Percentiles rank a stretch among this genome's conserved stretches.
Evolutionary conservation across 106 monocot genomes (phyloP).

Genomic region (Dendrobium nobile): DNA sequence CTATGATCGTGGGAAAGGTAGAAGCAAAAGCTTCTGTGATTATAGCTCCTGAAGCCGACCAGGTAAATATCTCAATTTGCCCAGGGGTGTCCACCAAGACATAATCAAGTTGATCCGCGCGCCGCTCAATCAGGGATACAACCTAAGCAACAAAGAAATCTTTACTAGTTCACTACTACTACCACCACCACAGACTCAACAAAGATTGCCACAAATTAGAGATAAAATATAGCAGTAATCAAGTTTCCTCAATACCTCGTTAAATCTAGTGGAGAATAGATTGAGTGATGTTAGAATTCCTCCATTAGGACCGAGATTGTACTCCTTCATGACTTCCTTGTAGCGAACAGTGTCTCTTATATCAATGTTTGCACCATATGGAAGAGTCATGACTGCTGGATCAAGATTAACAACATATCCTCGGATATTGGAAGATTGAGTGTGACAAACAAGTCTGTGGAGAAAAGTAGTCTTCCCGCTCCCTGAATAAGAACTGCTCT

Average conservation of each 20-base stretch:
- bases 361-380: slow-evolving; percentile 92
- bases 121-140: slow-evolving; percentile 67
- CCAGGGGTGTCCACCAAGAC: slow-evolving; percentile 96
- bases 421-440: slow-evolving; percentile 47
- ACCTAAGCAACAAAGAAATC: slow-evolving; percentile 43
- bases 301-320: slow-evolving; percentile 89
- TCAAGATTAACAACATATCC: slow-evolving; percentile 93
- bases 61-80: slow-evolving; percentile 97
- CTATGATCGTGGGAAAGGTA: slow-evolving; percentile 86
- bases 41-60: slow-evolving; percentile 98
- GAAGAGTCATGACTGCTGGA: slow-evolving; percentile 86
- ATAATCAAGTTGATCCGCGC: slow-evolving; percentile 92
- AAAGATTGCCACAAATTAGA: not conserved
- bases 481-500: slow-evolving; percentile 26
- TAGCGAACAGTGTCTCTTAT: slow-evolving; percentile 87
- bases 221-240: not conserved
- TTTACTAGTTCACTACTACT: not conserved
- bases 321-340: slow-evolving; percentile 99
- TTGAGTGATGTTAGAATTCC: slow-evolving; percentile 92
- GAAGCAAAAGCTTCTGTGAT: slow-evolving; percentile 97
- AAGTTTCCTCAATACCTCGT: slow-evolving; percentile 42
- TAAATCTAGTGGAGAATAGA: slow-evolving; percentile 78
- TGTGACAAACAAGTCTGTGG: slow-evolving; percentile 66
- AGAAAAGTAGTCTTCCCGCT: slow-evolving; percentile 94
- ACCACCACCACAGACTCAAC: not conserved